Conservation (phyloP, 1,284 basidiomycete species). For the Amylostereum chailletii region DNA sequence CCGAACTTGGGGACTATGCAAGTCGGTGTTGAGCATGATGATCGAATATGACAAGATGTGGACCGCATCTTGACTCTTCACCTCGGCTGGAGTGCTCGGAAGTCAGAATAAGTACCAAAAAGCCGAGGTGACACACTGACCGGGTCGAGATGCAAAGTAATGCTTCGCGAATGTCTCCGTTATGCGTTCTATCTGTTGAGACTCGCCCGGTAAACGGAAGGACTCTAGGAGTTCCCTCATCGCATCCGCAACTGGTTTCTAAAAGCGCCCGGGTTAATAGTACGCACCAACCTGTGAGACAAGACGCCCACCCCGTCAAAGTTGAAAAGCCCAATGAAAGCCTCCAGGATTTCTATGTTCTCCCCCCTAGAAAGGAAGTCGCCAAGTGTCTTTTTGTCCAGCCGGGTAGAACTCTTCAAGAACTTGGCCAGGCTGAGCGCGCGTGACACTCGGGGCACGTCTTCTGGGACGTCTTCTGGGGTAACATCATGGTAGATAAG, state of each 20-base stretch:
- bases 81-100: slow-evolving; percentile 51
- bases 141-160: slow-evolving; percentile 82
- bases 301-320: slow-evolving; percentile 72
- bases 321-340: slow-evolving; percentile 86
- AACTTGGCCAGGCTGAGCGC: slow-evolving; percentile 71
- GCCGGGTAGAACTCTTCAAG: slow-evolving; percentile 75
- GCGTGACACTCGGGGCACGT: slow-evolving; percentile 30
- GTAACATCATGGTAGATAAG: slow-evolving; percentile 70
- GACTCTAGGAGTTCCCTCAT: slow-evolving; percentile 91
- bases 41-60: slow-evolving; percentile 95
- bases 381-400: slow-evolving; percentile 93
- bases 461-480: slow-evolving; percentile 21
- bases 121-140: slow-evolving; percentile 25
- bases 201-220: slow-evolving; percentile 92
- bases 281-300: slow-evolving; percentile 8
- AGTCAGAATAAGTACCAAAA: slow-evolving; percentile 6
- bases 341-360: slow-evolving; percentile 77
- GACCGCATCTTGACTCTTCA: slow-evolving; percentile 88
- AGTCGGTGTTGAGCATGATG: slow-evolving; percentile 98
- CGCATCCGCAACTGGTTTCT: slow-evolving; percentile 94
- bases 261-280: background rate
- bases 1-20: slow-evolving; percentile 92
- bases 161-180: slow-evolving; percentile 91
- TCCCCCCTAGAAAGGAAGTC: slow-evolving; percentile 92
- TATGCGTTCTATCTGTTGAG: slow-evolving; percentile 91